Conservation (phyloP, 345 rosid genomes). For the Physaria fendleri region DNA sequence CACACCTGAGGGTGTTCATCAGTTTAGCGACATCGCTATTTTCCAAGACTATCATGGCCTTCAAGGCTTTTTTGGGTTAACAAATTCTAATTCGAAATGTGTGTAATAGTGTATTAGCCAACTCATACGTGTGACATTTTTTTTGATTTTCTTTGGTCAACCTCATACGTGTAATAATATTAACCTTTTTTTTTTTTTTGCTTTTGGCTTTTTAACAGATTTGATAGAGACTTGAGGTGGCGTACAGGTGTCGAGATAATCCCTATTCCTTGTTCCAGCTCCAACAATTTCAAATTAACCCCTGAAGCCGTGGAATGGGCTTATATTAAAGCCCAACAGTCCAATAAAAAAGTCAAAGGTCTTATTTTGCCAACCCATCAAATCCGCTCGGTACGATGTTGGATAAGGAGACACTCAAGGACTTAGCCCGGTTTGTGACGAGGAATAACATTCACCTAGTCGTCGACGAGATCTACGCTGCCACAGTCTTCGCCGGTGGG, state of each 20-base stretch:
- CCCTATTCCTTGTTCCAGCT: slow-evolving; percentile 67
- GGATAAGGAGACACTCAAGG: slow-evolving; percentile 40
- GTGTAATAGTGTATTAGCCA: not conserved
- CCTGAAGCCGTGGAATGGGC: slow-evolving; percentile 50
- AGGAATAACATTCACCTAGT: slow-evolving; percentile 63
- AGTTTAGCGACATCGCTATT: slow-evolving; percentile 56
- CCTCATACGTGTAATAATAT: not conserved
- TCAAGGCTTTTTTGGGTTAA: slow-evolving; percentile 17
- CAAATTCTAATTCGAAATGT: slow-evolving; percentile 26
- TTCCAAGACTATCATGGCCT: slow-evolving; percentile 91
- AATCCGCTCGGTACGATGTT: slow-evolving; percentile 76
- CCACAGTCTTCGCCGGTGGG: slow-evolving; percentile 51
- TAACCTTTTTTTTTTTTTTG: not conserved
- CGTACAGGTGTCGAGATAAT: slow-evolving; percentile 59
- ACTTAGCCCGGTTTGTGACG: slow-evolving; percentile 46
- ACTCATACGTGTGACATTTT: not conserved
- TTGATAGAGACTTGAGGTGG: slow-evolving; percentile 76
- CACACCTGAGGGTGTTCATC: slow-evolving; percentile 49
- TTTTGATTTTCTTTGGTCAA: too few relatives aligned
- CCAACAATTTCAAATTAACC: slow-evolving; percentile 55
- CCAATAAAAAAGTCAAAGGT: slow-evolving; percentile 60
- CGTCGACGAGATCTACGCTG: slow-evolving; percentile 76
- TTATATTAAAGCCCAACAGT: slow-evolving; percentile 37
- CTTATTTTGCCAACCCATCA: slow-evolving; percentile 73
- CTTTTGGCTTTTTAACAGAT: slow-evolving; percentile 48